Percentiles rank a stretch among this genome's conserved stretches.
These are phyloP conservation scores for Uronychia binucleata DNA, from an alignment of 73 alveolate species.

Conservation along the genomic window DNA sequence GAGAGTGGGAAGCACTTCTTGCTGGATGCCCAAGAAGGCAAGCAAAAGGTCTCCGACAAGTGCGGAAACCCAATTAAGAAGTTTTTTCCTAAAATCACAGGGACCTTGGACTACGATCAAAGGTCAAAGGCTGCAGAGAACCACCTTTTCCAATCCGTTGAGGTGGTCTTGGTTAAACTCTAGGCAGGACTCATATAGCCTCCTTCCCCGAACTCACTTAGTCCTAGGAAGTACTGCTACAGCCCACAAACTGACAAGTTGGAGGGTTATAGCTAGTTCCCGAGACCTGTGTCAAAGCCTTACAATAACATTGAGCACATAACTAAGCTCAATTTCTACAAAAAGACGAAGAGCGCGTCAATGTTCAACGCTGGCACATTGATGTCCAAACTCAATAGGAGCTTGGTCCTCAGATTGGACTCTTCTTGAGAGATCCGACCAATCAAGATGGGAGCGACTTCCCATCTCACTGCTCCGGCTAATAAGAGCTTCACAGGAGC, in stretches of 20 bases:
- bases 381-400: background rate
- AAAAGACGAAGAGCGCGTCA: background rate
- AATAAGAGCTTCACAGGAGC: background rate
- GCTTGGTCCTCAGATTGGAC: background rate
- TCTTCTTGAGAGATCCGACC: background rate
- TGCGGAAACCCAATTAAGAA: background rate
- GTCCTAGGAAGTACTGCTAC: background rate
- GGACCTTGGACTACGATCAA: background rate
- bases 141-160: background rate
- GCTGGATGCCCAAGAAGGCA: background rate
- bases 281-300: background rate
- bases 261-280: background rate
- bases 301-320: no score
- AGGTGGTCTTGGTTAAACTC: background rate
- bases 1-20: background rate
- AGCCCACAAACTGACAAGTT: background rate
- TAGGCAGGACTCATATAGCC: background rate
- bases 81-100: background rate
- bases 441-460: background rate
- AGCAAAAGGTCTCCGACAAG: background rate
- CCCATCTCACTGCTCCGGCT: background rate
- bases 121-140: background rate
- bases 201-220: background rate
- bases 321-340: background rate
- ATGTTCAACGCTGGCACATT: background rate